These are phyloP conservation scores for Xylariaceae sp. DNA, from an alignment of 2,329 filamentous ascomycete genomes.

Conservation along the genomic window DNA sequence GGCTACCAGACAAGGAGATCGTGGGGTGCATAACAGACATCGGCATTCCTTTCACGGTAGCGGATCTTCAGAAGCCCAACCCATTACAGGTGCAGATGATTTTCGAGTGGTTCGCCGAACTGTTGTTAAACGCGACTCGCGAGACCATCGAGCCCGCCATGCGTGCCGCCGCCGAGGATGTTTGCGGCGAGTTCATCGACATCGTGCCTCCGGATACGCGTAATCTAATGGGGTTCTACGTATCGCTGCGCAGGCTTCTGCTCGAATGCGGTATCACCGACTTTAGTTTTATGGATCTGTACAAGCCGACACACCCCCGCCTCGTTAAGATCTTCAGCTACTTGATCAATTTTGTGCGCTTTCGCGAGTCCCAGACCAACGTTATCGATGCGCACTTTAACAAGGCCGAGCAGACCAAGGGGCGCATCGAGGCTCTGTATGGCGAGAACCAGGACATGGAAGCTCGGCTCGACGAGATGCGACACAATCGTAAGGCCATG, in stretches of 20 bases:
- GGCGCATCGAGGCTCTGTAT: conserved; percentile 85
- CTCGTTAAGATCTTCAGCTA: conserved; percentile 96
- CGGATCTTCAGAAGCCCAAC: conserved; percentile 92
- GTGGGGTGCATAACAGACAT: conserved; percentile 97
- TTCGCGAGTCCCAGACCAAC: conserved; percentile 87
- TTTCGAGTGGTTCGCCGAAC: conserved; percentile 95
- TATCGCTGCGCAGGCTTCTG: conserved; percentile 79
- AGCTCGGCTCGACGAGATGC: conserved; percentile 78
- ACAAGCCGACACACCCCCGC: conserved; percentile 86
- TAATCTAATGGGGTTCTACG: conserved; percentile 95
- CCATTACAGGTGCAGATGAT: conserved; percentile 95
- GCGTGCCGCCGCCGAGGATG: conserved; percentile 86
- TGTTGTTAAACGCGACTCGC: conserved; percentile 90
- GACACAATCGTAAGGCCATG: conserved; percentile 77
- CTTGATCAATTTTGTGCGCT: conserved; percentile 98
- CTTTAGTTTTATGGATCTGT: conserved; percentile 91
- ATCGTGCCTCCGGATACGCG: conserved; percentile 86
- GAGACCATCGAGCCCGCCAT: conserved; percentile 95
- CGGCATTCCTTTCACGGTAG: conserved; percentile 83
- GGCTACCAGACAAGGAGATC: conserved; percentile 76
- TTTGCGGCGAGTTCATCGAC: conserved; percentile 84
- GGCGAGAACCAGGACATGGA: conserved; percentile 88
- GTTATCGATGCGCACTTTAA: conserved; percentile 95
- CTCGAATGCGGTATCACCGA: conserved; percentile 90
- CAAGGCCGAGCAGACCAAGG: conserved; percentile 83